Conservation (phyloP, 2,329 filamentous ascomycete species). For the Hymenoscyphus salicellus region DNA sequence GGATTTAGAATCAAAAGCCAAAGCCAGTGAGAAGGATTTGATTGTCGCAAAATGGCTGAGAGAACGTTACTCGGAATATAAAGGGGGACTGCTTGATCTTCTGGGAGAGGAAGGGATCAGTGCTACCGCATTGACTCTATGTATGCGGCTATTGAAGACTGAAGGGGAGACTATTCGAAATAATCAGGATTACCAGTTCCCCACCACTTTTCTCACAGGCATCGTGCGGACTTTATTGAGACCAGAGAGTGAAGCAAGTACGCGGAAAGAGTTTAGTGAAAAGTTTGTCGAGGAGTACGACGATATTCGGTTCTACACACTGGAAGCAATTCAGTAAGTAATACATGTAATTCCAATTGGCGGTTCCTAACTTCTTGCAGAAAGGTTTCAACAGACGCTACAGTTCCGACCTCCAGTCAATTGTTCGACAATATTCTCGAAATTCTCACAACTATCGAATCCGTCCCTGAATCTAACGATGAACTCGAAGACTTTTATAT, state of each 20-base stretch:
- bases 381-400: constrained; percentile 37
- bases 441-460: constrained; percentile 65
- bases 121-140: constrained; percentile 69
- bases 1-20: constrained; percentile 62
- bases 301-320: constrained; percentile 81
- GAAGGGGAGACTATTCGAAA: constrained; percentile 64
- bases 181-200: constrained; percentile 66
- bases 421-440: constrained; percentile 58
- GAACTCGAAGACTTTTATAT: constrained; percentile 70
- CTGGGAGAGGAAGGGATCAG: constrained; percentile 63
- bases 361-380: constrained; percentile 29
- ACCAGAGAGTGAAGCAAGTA: constrained; percentile 53
- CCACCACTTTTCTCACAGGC: constrained; percentile 61
- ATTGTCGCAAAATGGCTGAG: constrained; percentile 77
- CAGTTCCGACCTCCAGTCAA: constrained; percentile 29
- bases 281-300: constrained; percentile 78
- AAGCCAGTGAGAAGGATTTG: constrained; percentile 67
- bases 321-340: constrained; percentile 68
- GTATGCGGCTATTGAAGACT: constrained; percentile 81
- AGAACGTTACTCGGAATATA: constrained; percentile 70
- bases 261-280: constrained; percentile 70
- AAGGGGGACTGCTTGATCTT: constrained; percentile 57
- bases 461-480: constrained; percentile 63
- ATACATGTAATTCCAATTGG: not conserved
- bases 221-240: constrained; percentile 63